These are phyloP conservation scores for Trypanosoma grayi DNA, from an alignment of 208 protist species.

Conservation along the genomic window DNA sequence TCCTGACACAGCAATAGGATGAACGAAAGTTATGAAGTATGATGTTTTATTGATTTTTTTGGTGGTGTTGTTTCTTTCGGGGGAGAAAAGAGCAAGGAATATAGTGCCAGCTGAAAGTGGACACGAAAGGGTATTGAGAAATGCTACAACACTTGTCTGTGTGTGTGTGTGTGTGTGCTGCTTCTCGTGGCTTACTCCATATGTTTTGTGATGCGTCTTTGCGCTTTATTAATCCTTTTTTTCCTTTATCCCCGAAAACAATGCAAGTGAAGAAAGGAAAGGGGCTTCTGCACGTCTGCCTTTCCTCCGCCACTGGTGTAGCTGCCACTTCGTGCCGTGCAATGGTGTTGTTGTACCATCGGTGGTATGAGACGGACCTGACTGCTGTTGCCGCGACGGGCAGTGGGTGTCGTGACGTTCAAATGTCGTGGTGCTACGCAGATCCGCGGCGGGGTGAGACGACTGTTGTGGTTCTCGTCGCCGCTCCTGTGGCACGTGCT, in stretches of 20 bases:
- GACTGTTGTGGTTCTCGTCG: constrained; percentile 13
- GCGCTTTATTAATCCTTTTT: background rate
- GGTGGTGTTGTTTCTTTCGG: no score
- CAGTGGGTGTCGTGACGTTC: constrained; percentile 12
- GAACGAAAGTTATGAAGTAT: no score
- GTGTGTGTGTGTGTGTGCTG: constrained; percentile 4
- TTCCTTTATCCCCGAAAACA: background rate
- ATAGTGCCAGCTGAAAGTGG: no score
- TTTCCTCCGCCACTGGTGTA: background rate
- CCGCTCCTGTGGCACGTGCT: background rate
- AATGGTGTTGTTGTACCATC: constrained; percentile 22
- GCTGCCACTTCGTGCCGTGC: background rate
- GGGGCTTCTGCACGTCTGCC: no score
- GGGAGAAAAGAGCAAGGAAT: no score
- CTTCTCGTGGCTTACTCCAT: background rate
- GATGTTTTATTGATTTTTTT: no score
- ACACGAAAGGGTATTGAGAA: no score
- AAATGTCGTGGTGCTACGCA: constrained; percentile 26
- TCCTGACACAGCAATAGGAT: no score
- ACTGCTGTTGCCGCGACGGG: background rate
- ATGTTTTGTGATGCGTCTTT: background rate
- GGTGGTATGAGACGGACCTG: constrained; percentile 18
- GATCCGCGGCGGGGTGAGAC: constrained; percentile 18
- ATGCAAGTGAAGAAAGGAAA: no score
- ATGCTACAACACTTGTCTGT: no score